Evolutionary conservation across 306 rosid species (phyloP).

Genomic region (Purshia tridentata): DNA sequence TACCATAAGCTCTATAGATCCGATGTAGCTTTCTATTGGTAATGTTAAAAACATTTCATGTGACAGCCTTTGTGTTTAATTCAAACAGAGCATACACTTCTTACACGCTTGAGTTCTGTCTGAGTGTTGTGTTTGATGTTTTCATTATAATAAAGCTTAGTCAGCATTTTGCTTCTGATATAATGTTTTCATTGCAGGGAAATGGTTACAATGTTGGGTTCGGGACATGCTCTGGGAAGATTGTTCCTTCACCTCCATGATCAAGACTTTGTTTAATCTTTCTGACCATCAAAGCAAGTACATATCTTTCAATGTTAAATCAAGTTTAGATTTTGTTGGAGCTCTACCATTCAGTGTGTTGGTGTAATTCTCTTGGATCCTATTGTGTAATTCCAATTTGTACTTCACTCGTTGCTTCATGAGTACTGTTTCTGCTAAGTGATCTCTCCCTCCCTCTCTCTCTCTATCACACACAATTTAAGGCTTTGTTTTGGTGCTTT

Average conservation of each 20-base stretch:
- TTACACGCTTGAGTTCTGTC: background rate
- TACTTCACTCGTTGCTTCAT: background rate
- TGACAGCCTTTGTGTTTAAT: background rate
- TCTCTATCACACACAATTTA: background rate
- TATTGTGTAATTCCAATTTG: background rate
- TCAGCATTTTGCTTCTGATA: background rate
- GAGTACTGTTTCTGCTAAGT: background rate
- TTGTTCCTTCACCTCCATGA: conserved; percentile 59
- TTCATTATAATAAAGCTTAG: background rate
- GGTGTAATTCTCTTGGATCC: background rate
- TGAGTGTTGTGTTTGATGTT: background rate
- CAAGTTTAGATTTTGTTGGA: background rate
- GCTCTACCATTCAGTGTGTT: conserved; percentile 10
- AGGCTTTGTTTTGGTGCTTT: background rate
- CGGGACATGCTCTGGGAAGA: conserved; percentile 78
- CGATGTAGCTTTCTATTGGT: too few relatives aligned
- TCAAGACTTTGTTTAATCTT: background rate
- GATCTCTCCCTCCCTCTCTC: background rate
- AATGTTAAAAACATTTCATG: too few relatives aligned
- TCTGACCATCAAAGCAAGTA: background rate
- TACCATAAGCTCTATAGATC: background rate
- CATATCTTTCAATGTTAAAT: background rate
- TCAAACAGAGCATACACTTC: background rate
- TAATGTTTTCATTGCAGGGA: conserved; percentile 55
- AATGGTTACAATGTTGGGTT: conserved; percentile 78